Conservation (phyloP, 805 yeast species). For the Saturnispora serradocipensis region DNA sequence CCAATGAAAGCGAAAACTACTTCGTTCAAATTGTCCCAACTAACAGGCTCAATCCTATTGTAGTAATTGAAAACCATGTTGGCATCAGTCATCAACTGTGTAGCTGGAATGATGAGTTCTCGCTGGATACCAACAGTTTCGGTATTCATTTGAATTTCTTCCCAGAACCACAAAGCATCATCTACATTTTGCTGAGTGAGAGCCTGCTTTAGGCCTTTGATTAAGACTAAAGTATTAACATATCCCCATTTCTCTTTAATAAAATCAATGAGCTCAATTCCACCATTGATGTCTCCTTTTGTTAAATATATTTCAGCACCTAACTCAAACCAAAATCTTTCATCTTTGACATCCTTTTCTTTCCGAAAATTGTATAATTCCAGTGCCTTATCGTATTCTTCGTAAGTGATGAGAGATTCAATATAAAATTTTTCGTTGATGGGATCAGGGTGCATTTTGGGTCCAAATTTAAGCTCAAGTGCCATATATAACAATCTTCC, state of each 20-base stretch:
- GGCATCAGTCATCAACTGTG: conserved; percentile 16
- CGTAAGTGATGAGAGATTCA: conserved; percentile 32
- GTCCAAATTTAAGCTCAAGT: conserved; percentile 21
- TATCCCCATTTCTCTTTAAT: conserved; percentile 26
- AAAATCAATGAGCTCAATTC: conserved; percentile 27
- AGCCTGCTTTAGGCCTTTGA: conserved; percentile 28
- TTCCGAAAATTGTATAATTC: conserved; percentile 29
- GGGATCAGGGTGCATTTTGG: conserved; percentile 35
- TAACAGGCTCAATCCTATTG: conserved; percentile 23
- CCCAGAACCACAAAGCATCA: conserved; percentile 29
- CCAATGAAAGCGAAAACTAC: conserved; percentile 18
- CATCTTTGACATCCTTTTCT: conserved; percentile 27
- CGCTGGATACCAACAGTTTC: conserved; percentile 21
- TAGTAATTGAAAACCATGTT: conserved; percentile 20
- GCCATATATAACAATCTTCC: conserved; percentile 36
- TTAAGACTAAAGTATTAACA: conserved; percentile 29
- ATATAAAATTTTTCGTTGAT: conserved; percentile 43
- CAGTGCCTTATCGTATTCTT: conserved; percentile 29
- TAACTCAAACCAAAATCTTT: conserved; percentile 46
- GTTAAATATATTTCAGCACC: conserved; percentile 35
- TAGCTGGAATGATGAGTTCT: conserved; percentile 14
- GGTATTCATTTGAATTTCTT: conserved; percentile 19
- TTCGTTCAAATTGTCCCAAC: conserved; percentile 21
- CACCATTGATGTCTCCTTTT: conserved; percentile 22
- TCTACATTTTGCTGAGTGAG: conserved; percentile 19